A percentile compares a stretch with the other conserved stretches of the same genome.
phyloP scores from a whole-genome alignment of 768 basidiomycete genomes.

The Termitomyces sp. region DNA sequence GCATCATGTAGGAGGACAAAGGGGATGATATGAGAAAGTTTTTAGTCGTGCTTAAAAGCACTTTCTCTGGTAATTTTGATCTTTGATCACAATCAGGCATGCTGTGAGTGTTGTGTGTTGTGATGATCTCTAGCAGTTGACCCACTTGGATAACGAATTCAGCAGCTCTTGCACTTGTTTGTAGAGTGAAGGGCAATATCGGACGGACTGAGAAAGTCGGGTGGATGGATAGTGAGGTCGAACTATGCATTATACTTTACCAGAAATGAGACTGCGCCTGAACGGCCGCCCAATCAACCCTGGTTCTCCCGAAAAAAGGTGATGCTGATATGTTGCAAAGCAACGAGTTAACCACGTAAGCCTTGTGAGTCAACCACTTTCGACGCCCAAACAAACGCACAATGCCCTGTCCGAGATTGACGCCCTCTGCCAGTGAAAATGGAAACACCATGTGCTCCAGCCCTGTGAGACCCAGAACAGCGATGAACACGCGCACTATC shows the following conservation, averaged over 20 bases:
- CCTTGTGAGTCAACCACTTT: background rate
- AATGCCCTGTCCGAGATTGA: background rate
- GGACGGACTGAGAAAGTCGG: no score
- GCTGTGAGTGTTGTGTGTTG: background rate
- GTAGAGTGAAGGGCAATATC: background rate
- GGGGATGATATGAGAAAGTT: slow-evolving; percentile 9
- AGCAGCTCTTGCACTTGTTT: background rate
- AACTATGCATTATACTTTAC: background rate
- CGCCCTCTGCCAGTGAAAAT: background rate
- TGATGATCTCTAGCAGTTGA: background rate
- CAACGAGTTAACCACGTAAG: background rate
- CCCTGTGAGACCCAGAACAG: background rate
- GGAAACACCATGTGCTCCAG: background rate
- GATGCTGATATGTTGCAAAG: background rate
- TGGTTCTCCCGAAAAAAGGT: background rate
- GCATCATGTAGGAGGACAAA: slow-evolving; percentile 28
- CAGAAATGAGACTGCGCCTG: background rate
- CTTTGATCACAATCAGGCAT: background rate
- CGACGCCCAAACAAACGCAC: no score
- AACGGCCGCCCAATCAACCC: background rate
- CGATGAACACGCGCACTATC: background rate
- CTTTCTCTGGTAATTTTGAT: background rate
- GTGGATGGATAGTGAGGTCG: background rate
- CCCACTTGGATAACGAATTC: no score
- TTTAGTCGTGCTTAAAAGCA: slow-evolving; percentile 3